Percentiles rank a stretch among this genome's conserved stretches.
These are phyloP conservation scores for Colletotrichum sp. DNA, from an alignment of 2,329 filamentous ascomycete species.

Conservation along the genomic window DNA sequence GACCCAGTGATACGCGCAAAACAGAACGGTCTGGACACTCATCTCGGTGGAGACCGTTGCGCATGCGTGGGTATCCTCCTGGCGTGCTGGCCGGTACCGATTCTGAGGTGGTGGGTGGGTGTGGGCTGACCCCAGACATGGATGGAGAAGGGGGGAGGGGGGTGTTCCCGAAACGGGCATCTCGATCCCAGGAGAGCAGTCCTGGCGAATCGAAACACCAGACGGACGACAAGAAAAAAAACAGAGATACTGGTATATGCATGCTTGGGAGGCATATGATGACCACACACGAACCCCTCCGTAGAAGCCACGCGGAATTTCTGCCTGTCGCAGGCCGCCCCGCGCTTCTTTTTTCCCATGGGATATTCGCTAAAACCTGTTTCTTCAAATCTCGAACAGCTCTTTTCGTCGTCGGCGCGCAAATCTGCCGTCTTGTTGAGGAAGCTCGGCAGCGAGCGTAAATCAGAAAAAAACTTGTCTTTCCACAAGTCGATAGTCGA, in stretches of 20 bases:
- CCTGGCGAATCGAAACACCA: background rate
- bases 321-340: background rate
- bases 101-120: background rate
- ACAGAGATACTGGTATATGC: background rate
- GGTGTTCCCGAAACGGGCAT: conserved; percentile 14
- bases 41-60: background rate
- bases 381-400: background rate
- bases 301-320: background rate
- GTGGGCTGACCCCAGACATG: conserved; percentile 9
- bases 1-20: background rate
- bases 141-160: background rate
- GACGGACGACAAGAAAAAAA: background rate
- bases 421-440: background rate
- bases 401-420: background rate
- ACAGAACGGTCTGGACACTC: conserved; percentile 12
- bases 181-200: background rate
- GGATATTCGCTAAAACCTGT: background rate
- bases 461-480: background rate
- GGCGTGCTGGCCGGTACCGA: background rate
- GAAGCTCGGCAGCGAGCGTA: background rate
- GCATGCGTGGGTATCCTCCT: background rate
- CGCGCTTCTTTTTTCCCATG: background rate
- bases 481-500: background rate
- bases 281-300: background rate
- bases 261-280: background rate